phyloP scores from a whole-genome alignment of 306 rosid species.

The Begonia loranthoides region DNA sequence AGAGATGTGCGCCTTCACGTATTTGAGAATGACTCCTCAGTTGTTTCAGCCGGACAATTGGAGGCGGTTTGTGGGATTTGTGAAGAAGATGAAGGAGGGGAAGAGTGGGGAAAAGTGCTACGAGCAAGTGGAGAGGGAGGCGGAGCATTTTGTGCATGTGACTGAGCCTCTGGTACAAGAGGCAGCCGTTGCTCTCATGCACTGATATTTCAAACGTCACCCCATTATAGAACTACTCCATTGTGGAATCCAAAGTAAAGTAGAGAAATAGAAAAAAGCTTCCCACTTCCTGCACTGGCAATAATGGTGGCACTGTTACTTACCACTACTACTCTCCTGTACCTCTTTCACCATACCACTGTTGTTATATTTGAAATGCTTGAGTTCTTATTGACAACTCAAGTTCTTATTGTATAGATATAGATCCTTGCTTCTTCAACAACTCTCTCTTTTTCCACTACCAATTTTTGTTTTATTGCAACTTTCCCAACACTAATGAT shows the following conservation, averaged over 20 bases:
- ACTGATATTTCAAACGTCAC: constrained; percentile 9
- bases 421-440: too few species aligned
- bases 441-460: too few species aligned
- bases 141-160: constrained; percentile 71
- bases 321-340: too few species aligned
- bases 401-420: too few species aligned
- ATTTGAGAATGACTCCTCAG: constrained; percentile 76
- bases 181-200: constrained; percentile 58
- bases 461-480: too few species aligned
- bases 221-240: not conserved
- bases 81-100: constrained; percentile 91
- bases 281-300: not conserved
- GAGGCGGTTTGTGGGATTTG: constrained; percentile 75
- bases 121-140: constrained; percentile 91
- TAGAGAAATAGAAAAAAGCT: too few species aligned
- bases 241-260: too few species aligned
- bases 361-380: too few species aligned
- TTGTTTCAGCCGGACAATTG: constrained; percentile 69
- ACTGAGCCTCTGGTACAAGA: constrained; percentile 66
- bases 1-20: constrained; percentile 84
- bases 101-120: constrained; percentile 40
- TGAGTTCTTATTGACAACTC: too few species aligned
- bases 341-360: too few species aligned
- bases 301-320: not conserved
- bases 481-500: too few species aligned